Base-by-base conservation (phyloP, 805 yeast species). In the Danielozyma ontarioensis region DNA sequence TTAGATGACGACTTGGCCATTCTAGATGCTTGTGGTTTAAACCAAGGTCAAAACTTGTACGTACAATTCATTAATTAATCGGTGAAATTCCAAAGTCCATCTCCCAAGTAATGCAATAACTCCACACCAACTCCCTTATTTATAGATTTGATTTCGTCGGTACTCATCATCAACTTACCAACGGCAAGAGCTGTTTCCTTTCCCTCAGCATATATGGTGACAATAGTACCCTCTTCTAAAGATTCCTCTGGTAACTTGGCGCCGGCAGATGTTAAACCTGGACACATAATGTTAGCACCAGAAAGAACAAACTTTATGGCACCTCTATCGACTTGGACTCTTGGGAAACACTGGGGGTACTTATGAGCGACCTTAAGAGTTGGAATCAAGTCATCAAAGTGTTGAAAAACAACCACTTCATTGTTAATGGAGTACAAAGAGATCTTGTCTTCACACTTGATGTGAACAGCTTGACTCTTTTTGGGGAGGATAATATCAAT, bases 261-360 rank as follows among this genome's bases (percentile, higher is more conserved):
- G 27, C 96, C 96, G 2, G 81, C 71, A 13, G 93, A 79, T 0
- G 96, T 87, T 42, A 87, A 70, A 13, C 96, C 96, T 3, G 96
- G 96, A 60, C 96, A 89, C 97, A 89, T 89, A 51, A 89, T 84
- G 52, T 89, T 89, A 18, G 97, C 96, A 36, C 97, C 97, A 3
- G 95, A 82, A n/a, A 89, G 64, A 17, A 89, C 93, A 52, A 89
- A 89, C 59, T 89, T 89, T 56, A 89, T 89, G 32, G 97, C 97
- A 37, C 97, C 97, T 55, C 96, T 74, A 51, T 89, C 97, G 10
- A 90, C 97, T 53, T 80, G 84, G 28, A 89, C 94, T 23, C 74
- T 64, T 15, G 96, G 96, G 63, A 89, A 89, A 24, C 80, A 76
- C 7, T 73, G 70, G 4, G 97, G 96, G 53, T 81, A 85, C 56